phyloP scores from a whole-genome alignment of 2,329 filamentous ascomycete species.

The Sporothrix humicola region DNA sequence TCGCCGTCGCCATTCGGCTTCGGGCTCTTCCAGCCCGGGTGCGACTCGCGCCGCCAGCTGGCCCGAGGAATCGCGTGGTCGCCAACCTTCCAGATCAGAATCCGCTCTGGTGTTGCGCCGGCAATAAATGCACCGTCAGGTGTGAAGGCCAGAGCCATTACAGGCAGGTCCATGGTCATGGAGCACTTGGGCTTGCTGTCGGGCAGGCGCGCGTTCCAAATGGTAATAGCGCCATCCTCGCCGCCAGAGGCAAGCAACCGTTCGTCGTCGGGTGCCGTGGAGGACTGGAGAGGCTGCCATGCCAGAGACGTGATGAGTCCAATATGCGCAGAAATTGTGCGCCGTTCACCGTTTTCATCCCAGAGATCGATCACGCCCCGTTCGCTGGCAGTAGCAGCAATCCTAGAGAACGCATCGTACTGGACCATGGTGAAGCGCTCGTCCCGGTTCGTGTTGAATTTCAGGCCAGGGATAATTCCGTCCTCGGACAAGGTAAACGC shows the following conservation, averaged over 20 bases:
- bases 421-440: constrained; percentile 62
- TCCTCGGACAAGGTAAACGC: constrained; percentile 55
- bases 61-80: constrained; percentile 64
- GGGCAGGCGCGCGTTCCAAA: constrained; percentile 64
- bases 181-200: constrained; percentile 64
- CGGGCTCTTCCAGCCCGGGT: constrained; percentile 65
- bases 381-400: constrained; percentile 65
- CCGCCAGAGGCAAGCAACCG: constrained; percentile 66
- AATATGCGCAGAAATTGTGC: constrained; percentile 64
- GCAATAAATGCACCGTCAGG: constrained; percentile 68
- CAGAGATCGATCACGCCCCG: constrained; percentile 65
- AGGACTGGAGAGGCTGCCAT: constrained; percentile 62
- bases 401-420: constrained; percentile 59
- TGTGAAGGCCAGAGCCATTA: constrained; percentile 66
- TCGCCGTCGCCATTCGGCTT: constrained; percentile 58
- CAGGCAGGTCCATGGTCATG: constrained; percentile 63
- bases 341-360: constrained; percentile 59
- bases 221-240: constrained; percentile 66
- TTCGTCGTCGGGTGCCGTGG: constrained; percentile 51
- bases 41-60: constrained; percentile 62
- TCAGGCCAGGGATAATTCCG: constrained; percentile 54
- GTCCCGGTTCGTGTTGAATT: constrained; percentile 59
- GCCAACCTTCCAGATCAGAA: constrained; percentile 69
- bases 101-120: constrained; percentile 62
- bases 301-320: constrained; percentile 62